A percentile compares a stretch with the other conserved stretches of the same genome.
Conservation (phyloP, 192 early-diverging fungal species). For the Chytriomyces hyalinus region DNA sequence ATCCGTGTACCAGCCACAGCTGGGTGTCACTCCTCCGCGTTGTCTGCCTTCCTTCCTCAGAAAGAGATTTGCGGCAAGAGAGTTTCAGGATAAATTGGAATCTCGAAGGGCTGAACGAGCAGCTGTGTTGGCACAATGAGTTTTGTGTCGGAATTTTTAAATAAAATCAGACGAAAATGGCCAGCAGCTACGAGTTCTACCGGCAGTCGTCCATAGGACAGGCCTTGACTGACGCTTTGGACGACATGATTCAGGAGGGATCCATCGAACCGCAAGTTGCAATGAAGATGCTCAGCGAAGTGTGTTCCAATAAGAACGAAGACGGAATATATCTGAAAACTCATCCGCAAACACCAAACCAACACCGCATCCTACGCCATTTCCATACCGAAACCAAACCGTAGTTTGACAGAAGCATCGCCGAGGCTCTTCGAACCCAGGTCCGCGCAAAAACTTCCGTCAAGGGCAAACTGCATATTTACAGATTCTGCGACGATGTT, state of each 20-base stretch:
- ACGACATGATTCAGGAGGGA: slow-evolving; percentile 88
- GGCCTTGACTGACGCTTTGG: slow-evolving; percentile 94
- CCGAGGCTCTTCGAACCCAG: slow-evolving; percentile 80
- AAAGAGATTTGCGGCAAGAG: slow-evolving; percentile 2
- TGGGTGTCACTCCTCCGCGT: slow-evolving; percentile 29
- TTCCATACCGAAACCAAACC: background rate
- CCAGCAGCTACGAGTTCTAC: slow-evolving; percentile 42
- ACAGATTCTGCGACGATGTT: slow-evolving; percentile 96
- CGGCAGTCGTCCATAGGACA: slow-evolving; percentile 76
- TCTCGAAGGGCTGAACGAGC: slow-evolving; percentile 15
- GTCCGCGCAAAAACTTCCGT: slow-evolving; percentile 83
- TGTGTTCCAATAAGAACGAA: slow-evolving; percentile 27
- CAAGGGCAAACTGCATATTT: slow-evolving; percentile 90
- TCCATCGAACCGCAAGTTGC: slow-evolving; percentile 87
- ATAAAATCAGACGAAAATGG: too few species aligned
- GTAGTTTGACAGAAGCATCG: slow-evolving; percentile 85
- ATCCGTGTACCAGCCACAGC: slow-evolving; percentile 3
- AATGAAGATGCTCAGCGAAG: slow-evolving; percentile 87
- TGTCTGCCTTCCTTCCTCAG: slow-evolving; percentile 36
- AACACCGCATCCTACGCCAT: too few species aligned
- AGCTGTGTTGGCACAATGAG: background rate
- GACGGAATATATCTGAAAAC: too few species aligned
- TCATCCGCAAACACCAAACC: too few species aligned
- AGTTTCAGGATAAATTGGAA: slow-evolving; percentile 20
- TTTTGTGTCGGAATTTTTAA: too few species aligned